Base-by-base conservation (phyloP, 495 filamentous ascomycete species). In the Massariosphaeria phaeospora region DNA sequence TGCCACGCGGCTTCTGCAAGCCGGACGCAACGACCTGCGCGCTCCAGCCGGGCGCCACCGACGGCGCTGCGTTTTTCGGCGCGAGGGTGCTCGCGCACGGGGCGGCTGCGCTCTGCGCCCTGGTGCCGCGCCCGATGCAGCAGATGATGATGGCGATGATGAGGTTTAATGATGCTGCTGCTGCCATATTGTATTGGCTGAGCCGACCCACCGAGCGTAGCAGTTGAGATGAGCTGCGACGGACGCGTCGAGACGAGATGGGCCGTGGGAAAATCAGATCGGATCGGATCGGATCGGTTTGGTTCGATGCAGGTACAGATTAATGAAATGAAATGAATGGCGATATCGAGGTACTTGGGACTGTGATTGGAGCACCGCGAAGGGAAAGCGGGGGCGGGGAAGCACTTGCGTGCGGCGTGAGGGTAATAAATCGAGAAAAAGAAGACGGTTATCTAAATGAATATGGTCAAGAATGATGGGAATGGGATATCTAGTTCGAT, bases 21-120 rank as follows among this genome's bases (percentile, higher is more conserved):
- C 73, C 74, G 0, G 69, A 73, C 11, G 74, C 78, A 7, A 86
- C 68, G 8, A 88, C 71, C 30, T 75, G 70, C 10, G 74, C 76
- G 1, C 66, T 63, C 70, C 80, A 89, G 8, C 81, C 85, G 25
- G 68, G 48, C 1, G 75, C 79, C 3, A 84, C 71, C 0, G 76
- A 72, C 0, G 80, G 83, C 26, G 63, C 61, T 1, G 64, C 57
- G 54, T 69, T 47, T 23, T 53, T 52, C 10, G 68, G 55, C 6
- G 61, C 44, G 15, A 71, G 52, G 2, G 67, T 66, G 20, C 58
- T 59, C 5, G 63, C 63, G 66, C 68, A 69, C 6, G 48, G 18
- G 18, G 48, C 18, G 13, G 35, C 54, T 34, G 59, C 48, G 53
- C 48, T 51, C 55, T 51, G 61, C 39, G 38, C 46, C 21, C 34